phyloP scores from a whole-genome alignment of 441 rosid genomes.

The Metrosideros polymorpha region DNA sequence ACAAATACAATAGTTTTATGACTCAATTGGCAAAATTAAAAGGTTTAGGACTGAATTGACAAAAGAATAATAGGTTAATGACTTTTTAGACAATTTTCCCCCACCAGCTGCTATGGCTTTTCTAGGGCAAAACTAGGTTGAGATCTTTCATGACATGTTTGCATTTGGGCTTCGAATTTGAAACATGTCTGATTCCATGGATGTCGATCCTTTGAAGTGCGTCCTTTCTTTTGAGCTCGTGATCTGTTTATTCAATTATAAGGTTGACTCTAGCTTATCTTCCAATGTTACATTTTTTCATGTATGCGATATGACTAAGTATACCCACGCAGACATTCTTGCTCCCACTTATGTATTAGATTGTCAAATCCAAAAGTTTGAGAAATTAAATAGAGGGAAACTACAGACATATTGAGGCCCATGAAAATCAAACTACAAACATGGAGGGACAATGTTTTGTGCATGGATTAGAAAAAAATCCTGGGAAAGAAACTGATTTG shows the following conservation, averaged over 20 bases:
- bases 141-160: not conserved
- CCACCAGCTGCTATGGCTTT: too few species aligned
- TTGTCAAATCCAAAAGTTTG: not conserved
- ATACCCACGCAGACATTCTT: not conserved
- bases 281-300: not conserved
- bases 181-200: not conserved
- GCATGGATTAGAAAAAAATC: not conserved
- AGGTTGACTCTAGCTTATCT: not conserved
- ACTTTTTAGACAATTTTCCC: too few species aligned
- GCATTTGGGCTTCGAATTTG: not conserved
- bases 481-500: accelerated
- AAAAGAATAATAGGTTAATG: too few species aligned
- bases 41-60: too few species aligned
- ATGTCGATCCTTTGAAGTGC: not conserved
- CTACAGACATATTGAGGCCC: not conserved
- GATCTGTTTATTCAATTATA: not conserved
- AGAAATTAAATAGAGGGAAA: not conserved
- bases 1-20: too few species aligned
- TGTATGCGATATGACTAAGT: not conserved
- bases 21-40: too few species aligned
- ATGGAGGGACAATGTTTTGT: not conserved
- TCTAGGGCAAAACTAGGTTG: not conserved
- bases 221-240: not conserved
- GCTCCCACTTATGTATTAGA: not conserved
- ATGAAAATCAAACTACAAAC: not conserved